phyloP scores from a whole-genome alignment of 768 basidiomycete genomes.

The Boletus fagicola region DNA sequence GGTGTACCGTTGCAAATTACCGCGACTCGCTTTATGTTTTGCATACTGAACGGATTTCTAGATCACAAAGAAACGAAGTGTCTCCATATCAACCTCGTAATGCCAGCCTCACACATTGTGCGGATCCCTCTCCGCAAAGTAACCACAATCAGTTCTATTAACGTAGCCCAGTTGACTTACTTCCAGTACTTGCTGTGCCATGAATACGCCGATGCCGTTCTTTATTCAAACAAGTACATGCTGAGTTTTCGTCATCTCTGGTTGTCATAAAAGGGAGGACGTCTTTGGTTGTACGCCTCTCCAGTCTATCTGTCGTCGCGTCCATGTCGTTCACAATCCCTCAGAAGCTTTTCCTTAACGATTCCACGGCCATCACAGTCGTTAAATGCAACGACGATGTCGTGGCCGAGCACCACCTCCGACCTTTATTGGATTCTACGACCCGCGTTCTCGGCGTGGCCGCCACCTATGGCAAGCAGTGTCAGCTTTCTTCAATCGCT shows the following conservation, averaged over 20 bases:
- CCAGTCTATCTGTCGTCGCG: neutral
- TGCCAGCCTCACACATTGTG: neutral
- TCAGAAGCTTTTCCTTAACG: constrained; percentile 36
- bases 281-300: constrained; percentile 1
- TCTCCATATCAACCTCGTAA: constrained; percentile 11
- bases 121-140: neutral
- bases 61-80: neutral
- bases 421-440: constrained; percentile 30
- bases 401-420: constrained; percentile 25
- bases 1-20: neutral
- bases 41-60: neutral
- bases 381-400: constrained; percentile 26
- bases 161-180: neutral
- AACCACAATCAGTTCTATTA: neutral
- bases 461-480: constrained; percentile 38
- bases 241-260: neutral
- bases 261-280: constrained; percentile 6
- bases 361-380: constrained; percentile 29
- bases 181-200: constrained; percentile 16
- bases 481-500: constrained; percentile 38
- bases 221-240: neutral
- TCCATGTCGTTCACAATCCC: constrained; percentile 24
- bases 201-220: neutral
- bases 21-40: neutral
- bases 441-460: constrained; percentile 40